These are phyloP conservation scores for Apiospora koreana DNA, from an alignment of 2,329 filamentous ascomycete species.

Conservation along the genomic window DNA sequence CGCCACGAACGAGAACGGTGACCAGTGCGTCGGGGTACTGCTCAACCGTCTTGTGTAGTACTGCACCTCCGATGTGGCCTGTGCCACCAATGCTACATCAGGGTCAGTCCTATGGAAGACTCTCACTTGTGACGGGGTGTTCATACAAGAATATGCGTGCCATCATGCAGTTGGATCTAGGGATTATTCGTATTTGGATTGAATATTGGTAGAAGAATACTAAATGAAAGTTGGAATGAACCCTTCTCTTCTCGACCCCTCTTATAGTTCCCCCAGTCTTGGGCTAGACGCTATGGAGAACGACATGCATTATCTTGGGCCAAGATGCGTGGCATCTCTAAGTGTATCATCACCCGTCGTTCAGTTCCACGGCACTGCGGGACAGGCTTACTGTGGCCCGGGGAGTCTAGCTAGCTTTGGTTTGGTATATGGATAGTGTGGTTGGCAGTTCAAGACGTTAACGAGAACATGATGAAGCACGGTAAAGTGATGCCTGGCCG, in stretches of 20 bases:
- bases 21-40: conserved; percentile 15
- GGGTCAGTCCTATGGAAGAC: background rate
- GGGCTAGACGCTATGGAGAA: too few species aligned
- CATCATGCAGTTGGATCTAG: background rate
- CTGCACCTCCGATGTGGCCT: conserved; percentile 22
- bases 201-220: background rate
- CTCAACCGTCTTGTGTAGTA: conserved; percentile 19
- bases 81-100: conserved; percentile 21
- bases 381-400: too few species aligned
- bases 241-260: background rate
- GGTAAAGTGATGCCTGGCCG: too few species aligned
- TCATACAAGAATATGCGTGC: conserved; percentile 5
- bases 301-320: too few species aligned
- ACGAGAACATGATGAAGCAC: too few species aligned
- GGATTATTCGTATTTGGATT: background rate
- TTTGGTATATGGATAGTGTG: too few species aligned
- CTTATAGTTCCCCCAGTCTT: background rate
- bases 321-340: too few species aligned
- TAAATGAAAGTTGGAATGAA: background rate
- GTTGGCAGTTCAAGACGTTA: too few species aligned
- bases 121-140: background rate
- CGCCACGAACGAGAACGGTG: conserved; percentile 17
- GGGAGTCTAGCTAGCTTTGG: too few species aligned
- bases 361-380: too few species aligned
- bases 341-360: too few species aligned